Evolutionary conservation across 1,284 basidiomycete genomes (phyloP), one percentile per base, ranked within the genome.

Genomic region (Cryptococcus hybrid): DNA sequence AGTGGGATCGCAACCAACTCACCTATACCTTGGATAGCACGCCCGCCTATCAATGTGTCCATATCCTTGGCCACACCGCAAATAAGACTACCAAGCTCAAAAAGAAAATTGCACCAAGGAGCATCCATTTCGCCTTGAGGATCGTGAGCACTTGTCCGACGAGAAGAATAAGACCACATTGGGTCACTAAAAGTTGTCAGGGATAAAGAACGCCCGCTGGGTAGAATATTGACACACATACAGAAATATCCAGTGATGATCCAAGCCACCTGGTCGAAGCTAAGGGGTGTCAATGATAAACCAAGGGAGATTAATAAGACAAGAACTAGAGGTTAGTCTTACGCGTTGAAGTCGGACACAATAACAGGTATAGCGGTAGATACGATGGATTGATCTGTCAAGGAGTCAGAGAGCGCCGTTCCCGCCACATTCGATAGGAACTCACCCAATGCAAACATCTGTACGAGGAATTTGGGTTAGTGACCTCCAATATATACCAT

Each of bases 51-150:
- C 48, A 84, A 65, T 40, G 80, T 65, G 37, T 63, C 55, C 62
- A 76, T 72, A 37, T 55, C 59, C 35, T 68, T 77, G 0, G 82
- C 75, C 11, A 81, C 78, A n/a, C 78, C 83, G 58, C 82, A 84
- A 24, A 84, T 65, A 36, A 82, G 71, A 7, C 77, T 80, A 9
- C 83, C 83, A 37, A 79, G 55, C 56, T 81, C 80, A 57, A 81
- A 82, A 77, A 71, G 58, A 78, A 62, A 54, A 84, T 77, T 44
- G 81, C 74, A 15, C 63, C 62, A 38, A 83, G 71, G 58, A 80
- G 80, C 36, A 82, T 70, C 61, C 69, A 78, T 66, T 82, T 82
- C 49, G 78, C 76, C 36, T 78, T 77, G 56, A 79, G 64, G 57
- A 79, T 66, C 51, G 74, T 75, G 55, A 80, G 73, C 47, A 79